phyloP scores from a whole-genome alignment of 2,329 filamentous ascomycete species.

The Cladosporium sp. region DNA sequence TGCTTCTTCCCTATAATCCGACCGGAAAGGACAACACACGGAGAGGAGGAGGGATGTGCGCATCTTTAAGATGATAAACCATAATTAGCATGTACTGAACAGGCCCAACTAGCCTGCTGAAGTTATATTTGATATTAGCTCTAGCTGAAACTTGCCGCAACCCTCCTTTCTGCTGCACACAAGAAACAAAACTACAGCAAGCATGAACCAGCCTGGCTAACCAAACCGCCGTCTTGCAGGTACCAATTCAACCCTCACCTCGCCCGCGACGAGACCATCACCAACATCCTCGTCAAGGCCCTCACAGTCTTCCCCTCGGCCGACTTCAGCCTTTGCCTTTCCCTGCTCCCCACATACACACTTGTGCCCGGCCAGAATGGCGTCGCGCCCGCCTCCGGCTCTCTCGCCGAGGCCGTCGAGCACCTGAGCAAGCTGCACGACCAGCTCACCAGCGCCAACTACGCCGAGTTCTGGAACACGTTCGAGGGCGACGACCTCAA shows the following conservation, averaged over 20 bases:
- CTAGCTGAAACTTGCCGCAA: slow-evolving; percentile 57
- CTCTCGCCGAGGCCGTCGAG: slow-evolving; percentile 80
- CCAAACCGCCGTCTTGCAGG: slow-evolving; percentile 44
- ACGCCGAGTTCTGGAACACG: slow-evolving; percentile 86
- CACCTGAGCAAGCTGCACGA: slow-evolving; percentile 81
- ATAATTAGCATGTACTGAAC: slow-evolving; percentile 98
- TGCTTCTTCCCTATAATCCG: not conserved
- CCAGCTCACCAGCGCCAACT: slow-evolving; percentile 85
- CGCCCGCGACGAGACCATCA: slow-evolving; percentile 92
- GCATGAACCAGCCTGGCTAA: slow-evolving; percentile 3
- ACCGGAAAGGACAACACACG: slow-evolving; percentile 39
- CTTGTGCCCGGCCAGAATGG: slow-evolving; percentile 54
- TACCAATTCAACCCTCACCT: slow-evolving; percentile 99
- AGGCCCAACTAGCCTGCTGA: slow-evolving; percentile 55
- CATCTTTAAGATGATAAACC: slow-evolving; percentile 66
- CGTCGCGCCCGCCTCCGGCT: slow-evolving; percentile 50
- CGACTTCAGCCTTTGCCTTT: slow-evolving; percentile 89
- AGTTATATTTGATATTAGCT: slow-evolving; percentile 63
- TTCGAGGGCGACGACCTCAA: slow-evolving; percentile 93
- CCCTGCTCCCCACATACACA: slow-evolving; percentile 83
- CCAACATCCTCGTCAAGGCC: slow-evolving; percentile 97
- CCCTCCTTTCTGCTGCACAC: not conserved
- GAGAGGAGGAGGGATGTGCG: slow-evolving; percentile 75
- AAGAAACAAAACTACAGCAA: slow-evolving; percentile 15
- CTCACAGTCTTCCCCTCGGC: slow-evolving; percentile 95